These are phyloP conservation scores for Chalciporus sp. DNA, from an alignment of 1,284 basidiomycete genomes.

Conservation along the genomic window DNA sequence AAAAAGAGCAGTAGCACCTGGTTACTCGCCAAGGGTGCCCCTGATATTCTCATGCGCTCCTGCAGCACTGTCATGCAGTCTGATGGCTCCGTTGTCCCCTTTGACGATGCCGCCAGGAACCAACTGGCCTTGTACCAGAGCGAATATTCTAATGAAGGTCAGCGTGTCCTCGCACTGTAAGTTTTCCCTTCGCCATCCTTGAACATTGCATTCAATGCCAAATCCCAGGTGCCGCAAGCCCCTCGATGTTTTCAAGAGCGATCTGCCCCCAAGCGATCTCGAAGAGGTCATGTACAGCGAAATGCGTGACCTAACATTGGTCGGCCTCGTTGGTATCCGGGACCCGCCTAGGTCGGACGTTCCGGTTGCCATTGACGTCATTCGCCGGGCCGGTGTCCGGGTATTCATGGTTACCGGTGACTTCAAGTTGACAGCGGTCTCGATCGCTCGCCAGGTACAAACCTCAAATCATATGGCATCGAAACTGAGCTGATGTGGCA, in stretches of 20 bases:
- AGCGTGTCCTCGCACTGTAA: conserved; percentile 59
- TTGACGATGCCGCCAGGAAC: conserved; percentile 33
- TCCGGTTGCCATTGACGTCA: conserved; percentile 45
- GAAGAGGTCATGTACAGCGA: conserved; percentile 41
- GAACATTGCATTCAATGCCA: not conserved
- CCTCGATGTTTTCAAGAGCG: conserved; percentile 25
- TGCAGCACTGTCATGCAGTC: conserved; percentile 44
- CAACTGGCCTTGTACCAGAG: conserved; percentile 45
- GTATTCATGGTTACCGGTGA: conserved; percentile 64
- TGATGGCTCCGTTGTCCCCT: conserved; percentile 38
- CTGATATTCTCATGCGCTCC: conserved; percentile 56
- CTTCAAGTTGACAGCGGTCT: conserved; percentile 45
- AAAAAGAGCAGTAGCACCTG: conserved; percentile 28
- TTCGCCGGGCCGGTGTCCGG: conserved; percentile 48
- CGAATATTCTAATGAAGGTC: conserved; percentile 56
- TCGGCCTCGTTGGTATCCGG: conserved; percentile 62
- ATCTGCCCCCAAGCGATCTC: conserved; percentile 38
- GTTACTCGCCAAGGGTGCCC: conserved; percentile 59
- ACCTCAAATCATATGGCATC: not conserved
- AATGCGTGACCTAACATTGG: conserved; percentile 48
- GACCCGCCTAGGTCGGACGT: conserved; percentile 62
- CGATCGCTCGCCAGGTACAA: conserved; percentile 45
- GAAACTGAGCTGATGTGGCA: not conserved
- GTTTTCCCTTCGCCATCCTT: not conserved
- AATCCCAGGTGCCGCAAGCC: conserved; percentile 1